Evolutionary conservation across 768 basidiomycete genomes (phyloP), one percentile per base, ranked within the genome.

Genomic region (Amanita phalloides): DNA sequence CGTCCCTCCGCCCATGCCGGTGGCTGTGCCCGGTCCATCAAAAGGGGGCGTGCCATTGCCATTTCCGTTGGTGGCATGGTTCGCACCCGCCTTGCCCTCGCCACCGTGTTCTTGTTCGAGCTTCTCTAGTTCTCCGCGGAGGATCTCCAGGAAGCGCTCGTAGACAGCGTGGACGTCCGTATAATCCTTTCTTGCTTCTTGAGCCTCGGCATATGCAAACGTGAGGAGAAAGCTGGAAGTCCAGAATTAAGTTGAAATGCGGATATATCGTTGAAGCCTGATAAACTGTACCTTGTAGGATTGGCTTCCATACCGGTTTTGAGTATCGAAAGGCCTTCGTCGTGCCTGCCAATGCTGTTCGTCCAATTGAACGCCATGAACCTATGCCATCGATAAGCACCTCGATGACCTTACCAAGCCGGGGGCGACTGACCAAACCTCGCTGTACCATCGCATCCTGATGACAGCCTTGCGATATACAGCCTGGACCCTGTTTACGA

Each of bases 361-460:
- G 82, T 84, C 82, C 89, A 95, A 21, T 74, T 78, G 58, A 86
- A 90, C 3, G 91, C 89, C 81, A 94, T 89, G 64, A 86, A 93
- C 89, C 91, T 95, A 56, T n/a, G 25, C 46, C 50, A 51, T 30
- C 51, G 43, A 39, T 55, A 39, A 47, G 53, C 28, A 53, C 33
- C n/a, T 53, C 13, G 4, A 33, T 33, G 33, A 35, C 1, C 13
- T 33, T 17, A 25, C n/a, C 4, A 23, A 35, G 21, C 21, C 32
- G 42, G 11, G 14, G 26, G 25, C 2, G 21, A 62, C 74, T 45
- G 57, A 91, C 96, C 95, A 97, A 51, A 97, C 84, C 66, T 99
- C 96, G 3, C 89, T 83, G 64, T 87, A 96, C 68, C 89, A 98
- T 39, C 95, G 75, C 90, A 97, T 90, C 53, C 89, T 80, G 45